phyloP scores from a whole-genome alignment of 192 early-diverging fungal genomes.

The Coemansia sp. region DNA sequence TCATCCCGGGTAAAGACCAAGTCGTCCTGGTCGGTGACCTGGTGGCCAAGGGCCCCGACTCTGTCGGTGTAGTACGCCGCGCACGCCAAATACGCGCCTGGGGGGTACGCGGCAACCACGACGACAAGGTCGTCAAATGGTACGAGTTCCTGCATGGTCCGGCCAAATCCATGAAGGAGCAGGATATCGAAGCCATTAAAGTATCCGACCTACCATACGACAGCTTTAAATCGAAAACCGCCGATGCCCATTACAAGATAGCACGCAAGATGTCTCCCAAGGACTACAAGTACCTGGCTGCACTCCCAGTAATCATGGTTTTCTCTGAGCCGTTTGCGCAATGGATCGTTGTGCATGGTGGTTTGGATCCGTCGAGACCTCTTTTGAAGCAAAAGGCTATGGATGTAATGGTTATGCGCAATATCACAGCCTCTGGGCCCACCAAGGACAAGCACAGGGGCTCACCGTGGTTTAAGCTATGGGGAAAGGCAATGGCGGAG shows the following conservation, averaged over 20 bases:
- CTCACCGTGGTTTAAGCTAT: conserved; percentile 36
- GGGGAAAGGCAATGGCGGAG: conserved; percentile 49
- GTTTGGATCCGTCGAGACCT: conserved; percentile 53
- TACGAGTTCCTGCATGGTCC: conserved; percentile 51
- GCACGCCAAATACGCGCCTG: conserved; percentile 49
- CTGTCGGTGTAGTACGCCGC: conserved; percentile 53
- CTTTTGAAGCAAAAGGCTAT: conserved; percentile 55
- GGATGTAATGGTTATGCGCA: conserved; percentile 59
- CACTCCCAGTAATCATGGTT: conserved; percentile 54
- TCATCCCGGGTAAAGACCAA: conserved; percentile 46
- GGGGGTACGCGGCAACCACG: conserved; percentile 72
- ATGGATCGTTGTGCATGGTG: conserved; percentile 66
- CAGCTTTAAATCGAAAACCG: conserved; percentile 22
- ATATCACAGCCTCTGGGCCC: conserved; percentile 16
- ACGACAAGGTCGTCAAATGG: conserved; percentile 65
- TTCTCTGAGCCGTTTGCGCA: conserved; percentile 40
- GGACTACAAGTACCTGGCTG: conserved; percentile 56
- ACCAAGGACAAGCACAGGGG: conserved; percentile 12
- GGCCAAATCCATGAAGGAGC: no score
- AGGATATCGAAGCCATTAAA: no score
- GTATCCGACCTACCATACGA: conserved; percentile 16
- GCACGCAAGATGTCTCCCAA: conserved; percentile 32
- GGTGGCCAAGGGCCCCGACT: conserved; percentile 61
- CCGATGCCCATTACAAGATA: conserved; percentile 30
- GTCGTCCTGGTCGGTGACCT: conserved; percentile 68